phyloP scores from a whole-genome alignment of 1,139 yeast species.

The Yamadazyma sp. region DNA sequence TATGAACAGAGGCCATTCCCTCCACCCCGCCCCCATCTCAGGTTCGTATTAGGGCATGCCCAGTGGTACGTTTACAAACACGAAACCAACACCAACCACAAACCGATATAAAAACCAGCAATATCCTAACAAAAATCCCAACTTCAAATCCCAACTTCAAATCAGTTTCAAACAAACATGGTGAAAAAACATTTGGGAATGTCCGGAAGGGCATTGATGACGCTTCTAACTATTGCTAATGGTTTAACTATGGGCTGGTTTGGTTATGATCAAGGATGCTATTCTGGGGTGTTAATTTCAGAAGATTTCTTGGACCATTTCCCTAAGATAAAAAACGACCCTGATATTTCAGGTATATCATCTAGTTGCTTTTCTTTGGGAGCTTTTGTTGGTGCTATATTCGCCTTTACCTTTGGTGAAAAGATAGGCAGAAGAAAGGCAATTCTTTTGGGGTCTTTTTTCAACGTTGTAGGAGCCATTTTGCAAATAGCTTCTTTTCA shows the following conservation, averaged over 20 bases:
- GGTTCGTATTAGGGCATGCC: not conserved
- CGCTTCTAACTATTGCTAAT: slow-evolving; percentile 14
- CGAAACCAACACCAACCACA: too few relatives aligned
- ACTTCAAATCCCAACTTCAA: not conserved
- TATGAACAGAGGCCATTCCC: not conserved
- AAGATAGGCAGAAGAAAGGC: slow-evolving; percentile 26
- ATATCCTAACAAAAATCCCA: too few relatives aligned
- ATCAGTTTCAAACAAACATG: too few relatives aligned
- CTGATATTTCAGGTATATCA: slow-evolving; percentile 41
- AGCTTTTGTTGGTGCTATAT: slow-evolving; percentile 29
- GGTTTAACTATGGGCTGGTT: slow-evolving; percentile 30
- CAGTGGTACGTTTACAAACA: too few relatives aligned
- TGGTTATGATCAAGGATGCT: slow-evolving; percentile 76
- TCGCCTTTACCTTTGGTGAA: slow-evolving; percentile 28
- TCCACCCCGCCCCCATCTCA: not conserved
- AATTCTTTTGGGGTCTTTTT: slow-evolving; percentile 22
- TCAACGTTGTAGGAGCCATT: slow-evolving; percentile 27
- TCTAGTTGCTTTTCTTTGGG: slow-evolving; percentile 37
- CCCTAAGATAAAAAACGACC: slow-evolving; percentile 27
- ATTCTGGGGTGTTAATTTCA: slow-evolving; percentile 55
- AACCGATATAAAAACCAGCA: too few relatives aligned
- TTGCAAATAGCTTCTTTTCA: slow-evolving; percentile 25
- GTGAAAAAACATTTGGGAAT: slow-evolving; percentile 16
- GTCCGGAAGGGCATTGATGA: slow-evolving; percentile 13
- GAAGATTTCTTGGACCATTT: slow-evolving; percentile 30